phyloP scores from a whole-genome alignment of 129 eudicot genomes.

The Flaveria brownii region DNA sequence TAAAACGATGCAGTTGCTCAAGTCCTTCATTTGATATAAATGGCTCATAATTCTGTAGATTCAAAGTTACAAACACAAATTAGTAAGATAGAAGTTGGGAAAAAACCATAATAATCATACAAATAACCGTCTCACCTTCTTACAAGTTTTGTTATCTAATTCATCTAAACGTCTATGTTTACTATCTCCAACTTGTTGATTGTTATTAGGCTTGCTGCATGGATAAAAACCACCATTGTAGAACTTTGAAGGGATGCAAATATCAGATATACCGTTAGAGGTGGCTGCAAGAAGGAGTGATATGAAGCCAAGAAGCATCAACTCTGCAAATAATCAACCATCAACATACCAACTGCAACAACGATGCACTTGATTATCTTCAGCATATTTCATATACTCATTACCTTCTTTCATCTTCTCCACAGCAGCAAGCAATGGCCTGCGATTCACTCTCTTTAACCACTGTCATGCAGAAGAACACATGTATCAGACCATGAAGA shows the following conservation, averaged over 20 bases:
- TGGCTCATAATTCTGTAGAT: slow-evolving; percentile 67
- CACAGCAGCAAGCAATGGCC: slow-evolving; percentile 84
- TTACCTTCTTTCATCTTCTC: slow-evolving; percentile 97
- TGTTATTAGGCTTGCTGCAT: slow-evolving; percentile 60
- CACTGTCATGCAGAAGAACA: background rate
- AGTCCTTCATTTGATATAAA: slow-evolving; percentile 85
- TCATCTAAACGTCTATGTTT: slow-evolving; percentile 42
- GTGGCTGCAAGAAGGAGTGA: slow-evolving; percentile 95
- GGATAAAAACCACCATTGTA: slow-evolving; percentile 81
- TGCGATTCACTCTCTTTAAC: slow-evolving; percentile 77
- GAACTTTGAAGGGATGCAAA: slow-evolving; percentile 81
- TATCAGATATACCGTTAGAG: slow-evolving; percentile 80
- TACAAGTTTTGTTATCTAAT: slow-evolving; percentile 51
- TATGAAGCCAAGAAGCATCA: slow-evolving; percentile 99
- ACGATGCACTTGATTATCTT: background rate
- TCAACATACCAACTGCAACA: background rate
- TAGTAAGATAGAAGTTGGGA: background rate
- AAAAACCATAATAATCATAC: background rate
- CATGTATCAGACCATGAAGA: background rate
- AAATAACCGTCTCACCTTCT: slow-evolving; percentile 45
- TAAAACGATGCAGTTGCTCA: slow-evolving; percentile 88
- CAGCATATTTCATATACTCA: background rate
- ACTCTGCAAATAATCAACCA: slow-evolving; percentile 55
- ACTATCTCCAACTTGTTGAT: slow-evolving; percentile 43
- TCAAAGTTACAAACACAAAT: background rate